Base-by-base conservation (phyloP, 345 rosid genomes). In the Angophora floribunda region DNA sequence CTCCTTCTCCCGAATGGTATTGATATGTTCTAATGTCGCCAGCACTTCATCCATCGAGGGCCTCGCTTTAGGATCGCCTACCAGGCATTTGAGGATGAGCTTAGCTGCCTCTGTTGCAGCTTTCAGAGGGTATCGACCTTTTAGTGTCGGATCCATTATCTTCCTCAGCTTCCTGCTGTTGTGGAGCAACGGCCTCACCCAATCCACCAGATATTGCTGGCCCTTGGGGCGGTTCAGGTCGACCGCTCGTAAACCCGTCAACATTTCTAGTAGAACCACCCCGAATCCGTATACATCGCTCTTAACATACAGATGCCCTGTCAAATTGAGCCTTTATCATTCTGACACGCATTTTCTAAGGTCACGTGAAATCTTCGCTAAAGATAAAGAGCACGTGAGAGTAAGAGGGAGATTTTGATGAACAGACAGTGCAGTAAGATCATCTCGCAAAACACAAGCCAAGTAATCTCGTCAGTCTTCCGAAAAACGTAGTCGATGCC, bases 271-370 rank as follows among this genome's bases (percentile, higher is more conserved):
- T 21, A 97, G 87, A 52, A 97, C 95, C 1, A 96, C 98, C 1
- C 99, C 99, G 28, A 97, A 97, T 0, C 99, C 95, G 79, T 96
- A 95, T 9, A 96, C 99, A 79, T 96, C 97, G 86, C 97, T 96
- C 91, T 90, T 91, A 53, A 97, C 95, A 49, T 96, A 95, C 86
- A 96, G 85, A 91, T 96, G 99, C 32, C 98, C 97, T 95, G 92
- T 22, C 82, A 75, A 75, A 75, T 19, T 75, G 11, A 67, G 79
- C 79, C 79, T 4, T 16, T 8, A 17, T 67, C 79, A 67, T 67
- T 67, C 2, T 9, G 4, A 21, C 26, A 36, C 0, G 47, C 49
- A 75, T 17, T 36, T 36, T 19, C 1, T 2, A 36, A 21, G 12
- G 45, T 17, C 49, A 5, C 82, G 19, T 17, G 49, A 75, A 75